Base-by-base conservation (phyloP, 1,284 basidiomycete species). In the Rhodotorula glutinis region DNA sequence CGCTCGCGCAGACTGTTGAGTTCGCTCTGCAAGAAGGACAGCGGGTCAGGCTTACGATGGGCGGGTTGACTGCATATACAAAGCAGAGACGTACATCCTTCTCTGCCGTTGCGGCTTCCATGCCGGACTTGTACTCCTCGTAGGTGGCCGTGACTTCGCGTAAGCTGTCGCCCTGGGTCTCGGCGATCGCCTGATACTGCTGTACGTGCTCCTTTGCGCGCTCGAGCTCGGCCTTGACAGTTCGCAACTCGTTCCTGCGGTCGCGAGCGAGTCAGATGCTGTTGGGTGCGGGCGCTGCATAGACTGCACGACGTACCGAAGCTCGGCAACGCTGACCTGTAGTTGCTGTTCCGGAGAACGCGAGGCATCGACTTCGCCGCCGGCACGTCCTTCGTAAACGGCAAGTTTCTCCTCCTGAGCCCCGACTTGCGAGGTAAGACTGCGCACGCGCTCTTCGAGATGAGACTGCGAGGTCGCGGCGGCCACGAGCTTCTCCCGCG, bases 391-490 rank as follows among this genome's bases (percentile, higher is more conserved):
- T 77, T 94, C 91, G 74, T 92, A 94, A 2, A 94, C 88, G 7
- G 89, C 82, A 30, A 94, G 83, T 79, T 91, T 92, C 81, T 92
- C 90, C 62, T 87, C 84, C 66, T 87, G 87, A 46, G 89, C 87
- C 69, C 88, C 86, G 14, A 91, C 79, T 73, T 90, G 87, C 55
- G 84, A 84, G 9, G 82, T 80, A 23, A 94, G 80, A 49, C 90
- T 88, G 27, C 87, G 85, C 4, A 89, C 84, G 40, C 88, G 87
- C 67, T 88, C 85, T 76, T 91, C 87, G 17, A 91, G 83, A 75
- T 93, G 90, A 57, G 84, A 86, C 76, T 87, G 87, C 79, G 86
- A 90, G 0, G 89, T 91, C 75, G 91, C 86, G 0, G 91, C 89
- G 29, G 84, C 84, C 44, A 88, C 82, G 9, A 92, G 84, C 13